phyloP scores from a whole-genome alignment of 345 rosid genomes.

The Noccaea bulbosa region DNA sequence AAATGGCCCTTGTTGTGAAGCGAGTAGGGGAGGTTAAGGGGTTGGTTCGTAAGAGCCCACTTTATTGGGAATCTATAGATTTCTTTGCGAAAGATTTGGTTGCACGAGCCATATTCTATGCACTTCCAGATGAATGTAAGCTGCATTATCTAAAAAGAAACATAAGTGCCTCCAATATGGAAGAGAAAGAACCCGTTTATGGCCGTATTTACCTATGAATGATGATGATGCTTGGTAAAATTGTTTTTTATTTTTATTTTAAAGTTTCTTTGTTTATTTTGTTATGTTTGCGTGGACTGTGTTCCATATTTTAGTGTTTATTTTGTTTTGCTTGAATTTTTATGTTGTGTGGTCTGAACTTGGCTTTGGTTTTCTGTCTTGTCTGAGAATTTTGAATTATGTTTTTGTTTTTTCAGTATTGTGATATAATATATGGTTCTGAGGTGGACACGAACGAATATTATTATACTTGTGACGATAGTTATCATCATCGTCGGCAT shows the following conservation, averaged over 20 bases:
- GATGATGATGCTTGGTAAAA: neutral
- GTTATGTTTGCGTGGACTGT: slow-evolving; percentile 1
- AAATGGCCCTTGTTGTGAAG: neutral
- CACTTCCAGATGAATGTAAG: slow-evolving; percentile 26
- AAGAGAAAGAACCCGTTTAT: neutral
- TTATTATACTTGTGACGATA: neutral
- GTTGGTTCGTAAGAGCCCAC: slow-evolving; percentile 10
- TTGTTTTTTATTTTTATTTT: neutral
- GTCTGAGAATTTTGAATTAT: no score
- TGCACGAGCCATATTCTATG: slow-evolving; percentile 21
- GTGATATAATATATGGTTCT: neutral
- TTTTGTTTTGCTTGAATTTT: neutral
- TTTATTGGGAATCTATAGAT: slow-evolving; percentile 25
- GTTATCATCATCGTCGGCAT: no score
- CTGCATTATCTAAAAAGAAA: slow-evolving; percentile 24
- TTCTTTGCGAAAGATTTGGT: neutral
- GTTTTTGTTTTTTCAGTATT: no score
- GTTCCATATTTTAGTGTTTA: neutral
- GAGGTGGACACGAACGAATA: neutral
- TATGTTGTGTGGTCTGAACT: slow-evolving; percentile 1
- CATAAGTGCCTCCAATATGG: neutral
- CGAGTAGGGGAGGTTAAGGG: slow-evolving; percentile 5
- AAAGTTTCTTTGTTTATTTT: neutral
- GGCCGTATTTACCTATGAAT: neutral
- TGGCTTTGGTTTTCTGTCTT: neutral